phyloP scores from a whole-genome alignment of 2,329 filamentous ascomycete genomes.

The Scedosporium dehoogii region DNA sequence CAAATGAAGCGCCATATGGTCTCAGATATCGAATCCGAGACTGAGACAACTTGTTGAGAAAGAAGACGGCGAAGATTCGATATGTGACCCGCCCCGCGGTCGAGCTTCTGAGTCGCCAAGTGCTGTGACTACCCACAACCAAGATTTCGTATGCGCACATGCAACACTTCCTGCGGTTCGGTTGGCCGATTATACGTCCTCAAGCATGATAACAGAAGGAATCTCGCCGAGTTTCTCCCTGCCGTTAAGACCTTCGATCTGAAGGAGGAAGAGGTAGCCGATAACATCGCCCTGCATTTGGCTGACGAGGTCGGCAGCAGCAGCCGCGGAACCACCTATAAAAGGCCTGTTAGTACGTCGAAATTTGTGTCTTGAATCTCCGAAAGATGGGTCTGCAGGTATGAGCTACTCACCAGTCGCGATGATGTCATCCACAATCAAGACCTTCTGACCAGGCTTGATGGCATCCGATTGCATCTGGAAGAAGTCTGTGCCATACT shows the following conservation, averaged over 20 bases:
- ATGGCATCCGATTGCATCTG: slow-evolving; percentile 89
- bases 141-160: not conserved
- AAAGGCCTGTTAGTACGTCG: slow-evolving; percentile 12
- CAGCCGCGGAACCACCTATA: slow-evolving; percentile 79
- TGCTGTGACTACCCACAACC: not conserved
- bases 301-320: slow-evolving; percentile 76
- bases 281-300: slow-evolving; percentile 78
- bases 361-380: not conserved
- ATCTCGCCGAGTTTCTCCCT: slow-evolving; percentile 73
- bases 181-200: slow-evolving; percentile 27
- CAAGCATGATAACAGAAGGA: slow-evolving; percentile 75
- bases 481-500: slow-evolving; percentile 92
- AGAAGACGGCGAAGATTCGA: not conserved
- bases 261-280: slow-evolving; percentile 90
- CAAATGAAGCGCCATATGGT: not conserved
- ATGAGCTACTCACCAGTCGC: slow-evolving; percentile 67
- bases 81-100: not conserved
- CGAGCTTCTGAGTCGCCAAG: not conserved
- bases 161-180: not conserved
- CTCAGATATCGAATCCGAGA: not conserved
- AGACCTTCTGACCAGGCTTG: slow-evolving; percentile 74
- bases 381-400: slow-evolving; percentile 1
- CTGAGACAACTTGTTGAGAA: not conserved
- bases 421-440: slow-evolving; percentile 97
- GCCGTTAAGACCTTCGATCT: slow-evolving; percentile 87